phyloP scores from a whole-genome alignment of 176 grass and related monocot genomes.

The Carex littledalei region DNA sequence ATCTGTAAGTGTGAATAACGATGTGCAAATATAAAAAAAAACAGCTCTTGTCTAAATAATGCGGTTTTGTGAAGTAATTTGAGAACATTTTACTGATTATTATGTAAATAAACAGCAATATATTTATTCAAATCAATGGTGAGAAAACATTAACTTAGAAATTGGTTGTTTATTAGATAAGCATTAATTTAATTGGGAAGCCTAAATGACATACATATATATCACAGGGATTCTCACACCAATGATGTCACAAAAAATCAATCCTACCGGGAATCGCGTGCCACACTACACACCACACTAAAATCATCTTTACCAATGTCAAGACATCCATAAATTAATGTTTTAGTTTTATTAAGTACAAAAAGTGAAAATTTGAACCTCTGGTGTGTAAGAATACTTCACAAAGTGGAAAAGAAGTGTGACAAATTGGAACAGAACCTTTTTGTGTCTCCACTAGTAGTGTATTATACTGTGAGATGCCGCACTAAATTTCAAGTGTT shows the following conservation, averaged over 20 bases:
- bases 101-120: background rate
- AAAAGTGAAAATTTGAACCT: background rate
- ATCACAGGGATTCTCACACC: background rate
- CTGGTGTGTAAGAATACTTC: background rate
- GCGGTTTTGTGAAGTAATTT: background rate
- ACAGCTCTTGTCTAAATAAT: background rate
- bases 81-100: background rate
- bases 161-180: background rate
- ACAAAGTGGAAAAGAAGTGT: background rate
- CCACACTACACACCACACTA: slow-evolving; percentile 6
- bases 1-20: background rate
- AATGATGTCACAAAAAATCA: background rate
- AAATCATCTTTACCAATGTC: background rate
- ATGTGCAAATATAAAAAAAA: background rate
- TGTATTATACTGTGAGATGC: background rate
- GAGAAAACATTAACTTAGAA: background rate
- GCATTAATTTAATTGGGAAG: background rate
- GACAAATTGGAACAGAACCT: background rate
- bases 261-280: slow-evolving; percentile 1
- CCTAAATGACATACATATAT: background rate
- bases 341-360: background rate
- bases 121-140: background rate
- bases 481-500: background rate
- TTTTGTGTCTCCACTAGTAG: background rate
- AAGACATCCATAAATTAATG: background rate